Base-by-base conservation (phyloP, 1,284 basidiomycete genomes). In the Sanghuangporus baumii region DNA sequence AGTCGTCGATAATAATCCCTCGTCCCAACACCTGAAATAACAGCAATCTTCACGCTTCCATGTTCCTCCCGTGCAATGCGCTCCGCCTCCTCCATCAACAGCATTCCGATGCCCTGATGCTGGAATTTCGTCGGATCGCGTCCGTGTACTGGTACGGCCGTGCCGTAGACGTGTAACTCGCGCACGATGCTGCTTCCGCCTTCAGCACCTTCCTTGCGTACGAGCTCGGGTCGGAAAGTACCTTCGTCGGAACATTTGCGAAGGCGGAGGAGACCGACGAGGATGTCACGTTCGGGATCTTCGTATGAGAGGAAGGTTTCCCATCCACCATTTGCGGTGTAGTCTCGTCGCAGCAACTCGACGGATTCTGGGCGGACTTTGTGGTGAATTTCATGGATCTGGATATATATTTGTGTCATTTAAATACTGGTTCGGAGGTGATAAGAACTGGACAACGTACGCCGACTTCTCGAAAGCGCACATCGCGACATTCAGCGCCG, bases 221-320 rank as follows among this genome's bases (percentile, higher is more conserved):
- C 82, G 48, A 99, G 82, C 77, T 99, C 97, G 37, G 94, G 93
- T 54, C 96, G 82, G 80, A 96, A 99, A 1, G 97, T 99, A 1
- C 96, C 96, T 66, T 96, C 94, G 63, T 94, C 90, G 2, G 93
- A 96, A 73, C 97, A 99, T 74, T 97, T 98, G 60, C 97, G 83
- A 70, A 99, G 77, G 18, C 97, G 87, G 56, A 99, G 80, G 34
- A 99, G 78, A 11, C 97, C 97, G 63, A 99, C 89, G 57, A 99
- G 86, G 71, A 99, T 99, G 71, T 99, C 97, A 65, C 86, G 87
- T 74, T 95, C 93, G 3, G 96, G 96, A 74, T 99, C 97, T 77
- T 99, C 97, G 73, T 99, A 99, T 20, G 95, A 96, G 16, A 99
- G 79, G 84, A 99, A 99, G 0, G 96, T 98, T 77, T 99, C 97